These are phyloP conservation scores for Geotrichum aggregatum DNA, from an alignment of 1,139 yeast species.

Conservation along the genomic window DNA sequence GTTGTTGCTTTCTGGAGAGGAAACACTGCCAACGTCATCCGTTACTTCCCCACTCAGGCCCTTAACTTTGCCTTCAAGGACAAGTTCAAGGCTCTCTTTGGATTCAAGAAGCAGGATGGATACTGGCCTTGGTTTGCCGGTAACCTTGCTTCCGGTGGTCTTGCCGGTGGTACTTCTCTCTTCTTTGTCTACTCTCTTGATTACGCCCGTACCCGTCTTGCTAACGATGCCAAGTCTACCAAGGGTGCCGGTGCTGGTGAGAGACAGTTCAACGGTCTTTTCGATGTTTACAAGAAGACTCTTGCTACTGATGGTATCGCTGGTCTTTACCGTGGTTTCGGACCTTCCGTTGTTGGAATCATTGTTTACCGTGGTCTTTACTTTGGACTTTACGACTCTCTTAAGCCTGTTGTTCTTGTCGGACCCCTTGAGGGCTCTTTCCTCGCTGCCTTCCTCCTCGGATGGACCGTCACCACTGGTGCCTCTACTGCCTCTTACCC, in stretches of 20 bases:
- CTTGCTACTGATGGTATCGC: slow-evolving; percentile 71
- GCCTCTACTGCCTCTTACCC: slow-evolving; percentile 80
- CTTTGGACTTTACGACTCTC: slow-evolving; percentile 77
- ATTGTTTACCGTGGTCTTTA: slow-evolving; percentile 80
- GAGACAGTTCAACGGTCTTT: slow-evolving; percentile 73
- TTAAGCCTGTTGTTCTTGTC: slow-evolving; percentile 68
- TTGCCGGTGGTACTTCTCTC: slow-evolving; percentile 76
- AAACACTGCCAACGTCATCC: slow-evolving; percentile 78
- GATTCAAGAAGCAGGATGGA: slow-evolving; percentile 63
- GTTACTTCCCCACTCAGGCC: slow-evolving; percentile 85
- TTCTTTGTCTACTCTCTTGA: slow-evolving; percentile 75
- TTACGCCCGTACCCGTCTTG: slow-evolving; percentile 81
- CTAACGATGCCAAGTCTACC: slow-evolving; percentile 73
- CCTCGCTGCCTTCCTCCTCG: slow-evolving; percentile 71
- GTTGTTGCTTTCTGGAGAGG: slow-evolving; percentile 74
- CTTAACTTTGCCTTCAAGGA: slow-evolving; percentile 83
- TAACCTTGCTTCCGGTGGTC: slow-evolving; percentile 81
- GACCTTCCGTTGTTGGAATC: slow-evolving; percentile 77
- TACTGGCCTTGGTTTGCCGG: slow-evolving; percentile 73
- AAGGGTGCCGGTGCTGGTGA: slow-evolving; percentile 53
- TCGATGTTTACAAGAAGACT: slow-evolving; percentile 75
- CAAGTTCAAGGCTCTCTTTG: slow-evolving; percentile 72
- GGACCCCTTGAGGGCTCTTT: slow-evolving; percentile 69
- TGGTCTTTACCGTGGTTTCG: slow-evolving; percentile 82
- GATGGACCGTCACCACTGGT: slow-evolving; percentile 77